Base-by-base conservation (phyloP, 2,329 filamentous ascomycete genomes). In the Domatiomyces catenatus region DNA sequence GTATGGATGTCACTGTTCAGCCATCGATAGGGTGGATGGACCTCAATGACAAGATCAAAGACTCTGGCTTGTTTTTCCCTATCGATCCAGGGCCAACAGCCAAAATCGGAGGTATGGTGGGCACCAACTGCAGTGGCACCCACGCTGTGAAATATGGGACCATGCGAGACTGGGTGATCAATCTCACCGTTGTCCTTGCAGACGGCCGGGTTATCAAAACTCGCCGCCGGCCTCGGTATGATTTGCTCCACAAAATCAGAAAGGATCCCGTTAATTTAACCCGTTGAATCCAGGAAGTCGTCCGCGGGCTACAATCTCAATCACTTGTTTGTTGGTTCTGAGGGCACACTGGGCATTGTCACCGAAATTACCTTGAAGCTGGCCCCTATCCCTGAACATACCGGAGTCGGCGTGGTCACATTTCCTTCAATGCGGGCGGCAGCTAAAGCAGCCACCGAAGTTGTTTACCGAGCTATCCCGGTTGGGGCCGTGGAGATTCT, bases 1-100 rank as follows among this genome's bases (percentile, higher is more conserved):
- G 22, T 64, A 87, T 94, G 84, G 89, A 95, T 60, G 75, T 94
- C 47, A 85, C 94, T 3, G 87, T 95, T 2, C 89, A 95, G 64
- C 89, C 89, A 2, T 85, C 84, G 5, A 82, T 95, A 8, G 83
- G 84, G n/a, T 95, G 88, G 88, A 88, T 93, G 75, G 80, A 84
- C 48, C 69, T 95, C 52, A 95, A 95, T 60, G 79, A 83, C 56
- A 74, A 80, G 47, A 80, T 84, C 61, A 78, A 83, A 66, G 74
- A 77, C 42, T 81, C 78, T 3, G 86, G 86, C 0, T 76, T 95
- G 1, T 94, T 94, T 69, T 93, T 94, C 63, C 89, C 89, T 1
- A 81, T 94, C 10, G 89, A 95, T 61, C 89, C 89, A 10, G 85
- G 85, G 64, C 82, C 82, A 39, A 74, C 71, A 0, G 76, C 75